Conservation (phyloP, 805 yeast genomes). For the Suhomyces tanzawaensis region DNA sequence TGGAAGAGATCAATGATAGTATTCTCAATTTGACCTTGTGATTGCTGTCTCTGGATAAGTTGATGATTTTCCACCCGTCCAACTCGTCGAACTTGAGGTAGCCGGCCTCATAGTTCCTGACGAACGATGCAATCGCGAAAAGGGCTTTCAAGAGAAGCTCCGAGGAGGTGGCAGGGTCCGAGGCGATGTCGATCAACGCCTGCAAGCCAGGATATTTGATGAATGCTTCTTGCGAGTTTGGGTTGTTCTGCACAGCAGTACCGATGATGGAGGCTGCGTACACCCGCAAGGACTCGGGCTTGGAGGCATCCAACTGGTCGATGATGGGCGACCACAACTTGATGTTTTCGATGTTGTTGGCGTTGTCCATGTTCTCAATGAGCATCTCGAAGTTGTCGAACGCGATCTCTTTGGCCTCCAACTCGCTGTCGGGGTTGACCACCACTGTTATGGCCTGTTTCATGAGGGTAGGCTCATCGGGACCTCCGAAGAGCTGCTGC, state of each 20-base stretch:
- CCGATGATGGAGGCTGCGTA: constrained; percentile 76
- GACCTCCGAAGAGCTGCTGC: constrained; percentile 71
- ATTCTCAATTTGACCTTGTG: constrained; percentile 51
- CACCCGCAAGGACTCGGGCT: constrained; percentile 42
- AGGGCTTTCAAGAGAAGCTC: constrained; percentile 59
- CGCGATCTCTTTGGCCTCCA: constrained; percentile 69
- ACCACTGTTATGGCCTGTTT: constrained; percentile 66
- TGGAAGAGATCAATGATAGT: constrained; percentile 57
- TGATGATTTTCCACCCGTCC: constrained; percentile 63
- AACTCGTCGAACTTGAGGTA: constrained; percentile 52
- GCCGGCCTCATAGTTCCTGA: constrained; percentile 65
- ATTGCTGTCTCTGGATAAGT: constrained; percentile 21
- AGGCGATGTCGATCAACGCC: constrained; percentile 44
- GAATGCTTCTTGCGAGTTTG: constrained; percentile 67
- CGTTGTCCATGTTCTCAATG: constrained; percentile 90
- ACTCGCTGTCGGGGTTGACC: constrained; percentile 51
- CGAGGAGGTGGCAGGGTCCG: constrained; percentile 17
- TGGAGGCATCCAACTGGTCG: constrained; percentile 44
- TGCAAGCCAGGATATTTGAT: constrained; percentile 49
- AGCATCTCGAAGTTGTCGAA: constrained; percentile 91
- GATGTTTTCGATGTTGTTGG: constrained; percentile 83
- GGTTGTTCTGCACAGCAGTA: constrained; percentile 91
- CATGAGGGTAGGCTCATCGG: constrained; percentile 91
- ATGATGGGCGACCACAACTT: constrained; percentile 76
- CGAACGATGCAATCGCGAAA: constrained; percentile 71